Evolutionary conservation across 768 basidiomycete genomes (phyloP).

Genomic region (Leccinum imitatum): DNA sequence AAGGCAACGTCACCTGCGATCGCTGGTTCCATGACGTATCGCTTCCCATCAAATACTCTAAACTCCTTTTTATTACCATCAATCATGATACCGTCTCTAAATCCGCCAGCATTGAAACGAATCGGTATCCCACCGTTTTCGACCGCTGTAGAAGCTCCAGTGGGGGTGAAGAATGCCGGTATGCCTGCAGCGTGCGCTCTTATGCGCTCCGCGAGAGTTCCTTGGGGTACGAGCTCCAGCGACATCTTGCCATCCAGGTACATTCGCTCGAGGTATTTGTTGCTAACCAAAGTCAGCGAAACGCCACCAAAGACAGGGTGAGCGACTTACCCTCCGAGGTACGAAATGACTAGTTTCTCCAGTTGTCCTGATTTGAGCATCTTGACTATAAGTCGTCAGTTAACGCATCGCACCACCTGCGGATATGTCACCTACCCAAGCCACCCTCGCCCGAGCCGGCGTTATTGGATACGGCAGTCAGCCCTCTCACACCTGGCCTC

Average conservation of each 20-base stretch:
- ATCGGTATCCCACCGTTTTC: conserved; percentile 76
- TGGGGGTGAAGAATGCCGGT: conserved; percentile 87
- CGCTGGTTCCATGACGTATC: conserved; percentile 79
- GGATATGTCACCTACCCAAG: conserved; percentile 45
- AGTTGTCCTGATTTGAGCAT: conserved; percentile 73
- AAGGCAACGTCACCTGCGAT: conserved; percentile 76
- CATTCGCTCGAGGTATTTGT: conserved; percentile 77
- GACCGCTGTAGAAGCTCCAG: conserved; percentile 76
- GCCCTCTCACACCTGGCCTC: conserved; percentile 62
- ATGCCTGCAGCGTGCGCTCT: conserved; percentile 92
- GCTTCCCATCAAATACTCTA: conserved; percentile 70
- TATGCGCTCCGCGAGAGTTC: conserved; percentile 83
- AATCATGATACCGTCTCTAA: conserved; percentile 64
- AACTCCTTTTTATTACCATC: conserved; percentile 75
- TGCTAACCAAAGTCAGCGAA: conserved; percentile 40
- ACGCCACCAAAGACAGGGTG: background rate
- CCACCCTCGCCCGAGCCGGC: conserved; percentile 69
- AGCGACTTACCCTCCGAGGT: conserved; percentile 69
- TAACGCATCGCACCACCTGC: background rate
- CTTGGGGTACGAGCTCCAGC: conserved; percentile 87
- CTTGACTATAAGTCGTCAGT: conserved; percentile 46
- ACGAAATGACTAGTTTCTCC: conserved; percentile 80
- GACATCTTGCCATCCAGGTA: conserved; percentile 81
- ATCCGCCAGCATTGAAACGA: conserved; percentile 73
- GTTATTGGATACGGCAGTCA: conserved; percentile 87